Conservation (phyloP, 768 basidiomycete genomes). For the Mycena galopus region DNA sequence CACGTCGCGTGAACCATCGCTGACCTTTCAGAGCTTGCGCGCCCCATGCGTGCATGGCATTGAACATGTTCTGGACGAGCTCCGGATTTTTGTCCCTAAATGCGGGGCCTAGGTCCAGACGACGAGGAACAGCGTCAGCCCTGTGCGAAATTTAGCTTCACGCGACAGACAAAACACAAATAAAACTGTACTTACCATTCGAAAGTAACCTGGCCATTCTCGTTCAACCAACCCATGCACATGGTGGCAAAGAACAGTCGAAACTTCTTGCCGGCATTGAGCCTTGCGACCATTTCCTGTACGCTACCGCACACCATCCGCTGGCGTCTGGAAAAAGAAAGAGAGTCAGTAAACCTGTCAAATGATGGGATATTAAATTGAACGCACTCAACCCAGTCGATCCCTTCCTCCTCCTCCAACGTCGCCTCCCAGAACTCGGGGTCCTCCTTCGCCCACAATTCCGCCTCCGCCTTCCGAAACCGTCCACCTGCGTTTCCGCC, state of each 20-base stretch:
- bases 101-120: not conserved
- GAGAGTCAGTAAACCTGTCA: too few species aligned
- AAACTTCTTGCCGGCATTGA: slow-evolving; percentile 8
- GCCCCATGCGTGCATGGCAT: not conserved
- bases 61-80: not conserved
- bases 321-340: too few species aligned
- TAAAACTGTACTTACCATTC: not conserved
- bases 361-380: too few species aligned
- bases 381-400: too few species aligned
- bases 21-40: not conserved
- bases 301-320: slow-evolving; percentile 6
- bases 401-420: too few species aligned
- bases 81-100: not conserved
- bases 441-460: too few species aligned
- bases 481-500: too few species aligned
- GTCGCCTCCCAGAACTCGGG: too few species aligned
- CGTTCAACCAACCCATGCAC: slow-evolving; percentile 9
- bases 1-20: too few species aligned
- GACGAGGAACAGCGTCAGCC: not conserved
- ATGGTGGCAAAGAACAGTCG: slow-evolving; percentile 15
- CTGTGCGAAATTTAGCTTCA: not conserved
- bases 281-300: not conserved
- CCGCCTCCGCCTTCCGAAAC: too few species aligned
- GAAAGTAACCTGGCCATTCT: not conserved
- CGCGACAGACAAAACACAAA: too few species aligned